These are phyloP conservation scores for Calophaca sinica DNA, from an alignment of 306 rosid species.

Conservation along the genomic window DNA sequence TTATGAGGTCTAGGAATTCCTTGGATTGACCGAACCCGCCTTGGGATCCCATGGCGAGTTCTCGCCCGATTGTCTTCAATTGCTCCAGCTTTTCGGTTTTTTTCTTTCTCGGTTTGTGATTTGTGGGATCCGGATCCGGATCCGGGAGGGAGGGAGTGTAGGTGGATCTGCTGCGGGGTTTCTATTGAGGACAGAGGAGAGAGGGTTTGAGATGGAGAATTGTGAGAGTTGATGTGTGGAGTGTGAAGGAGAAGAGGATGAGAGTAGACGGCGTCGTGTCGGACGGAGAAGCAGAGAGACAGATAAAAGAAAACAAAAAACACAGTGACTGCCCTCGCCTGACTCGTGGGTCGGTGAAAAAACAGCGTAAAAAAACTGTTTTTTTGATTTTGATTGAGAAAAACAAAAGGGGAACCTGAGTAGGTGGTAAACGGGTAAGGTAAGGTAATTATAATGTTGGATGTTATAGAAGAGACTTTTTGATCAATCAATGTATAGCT, in stretches of 20 bases:
- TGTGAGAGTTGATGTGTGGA: background rate
- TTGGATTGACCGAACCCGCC: constrained; percentile 96
- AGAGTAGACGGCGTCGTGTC: constrained; percentile 32
- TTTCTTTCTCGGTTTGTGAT: background rate
- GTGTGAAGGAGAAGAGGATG: background rate
- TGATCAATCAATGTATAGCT: too few relatives aligned
- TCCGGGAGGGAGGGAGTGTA: background rate
- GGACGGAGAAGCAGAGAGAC: constrained; percentile 17
- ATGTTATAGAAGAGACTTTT: too few relatives aligned
- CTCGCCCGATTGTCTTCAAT: constrained; percentile 87
- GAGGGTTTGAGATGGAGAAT: background rate
- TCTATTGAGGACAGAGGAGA: background rate
- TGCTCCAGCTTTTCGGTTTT: constrained; percentile 67
- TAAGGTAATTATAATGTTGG: too few relatives aligned
- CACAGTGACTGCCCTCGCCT: background rate
- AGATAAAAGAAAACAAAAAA: background rate
- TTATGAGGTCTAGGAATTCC: constrained; percentile 88
- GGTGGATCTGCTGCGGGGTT: constrained; percentile 8
- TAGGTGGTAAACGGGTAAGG: too few relatives aligned
- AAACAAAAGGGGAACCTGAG: too few relatives aligned
- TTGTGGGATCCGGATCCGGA: constrained; percentile 30
- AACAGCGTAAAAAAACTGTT: too few relatives aligned
- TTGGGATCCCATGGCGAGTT: constrained; percentile 97
- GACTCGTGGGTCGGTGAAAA: background rate
- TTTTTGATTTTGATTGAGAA: too few relatives aligned